Evolutionary conservation across 1,284 basidiomycete species (phyloP).

Genomic region (Pseudomicrostroma phylloplanum): DNA sequence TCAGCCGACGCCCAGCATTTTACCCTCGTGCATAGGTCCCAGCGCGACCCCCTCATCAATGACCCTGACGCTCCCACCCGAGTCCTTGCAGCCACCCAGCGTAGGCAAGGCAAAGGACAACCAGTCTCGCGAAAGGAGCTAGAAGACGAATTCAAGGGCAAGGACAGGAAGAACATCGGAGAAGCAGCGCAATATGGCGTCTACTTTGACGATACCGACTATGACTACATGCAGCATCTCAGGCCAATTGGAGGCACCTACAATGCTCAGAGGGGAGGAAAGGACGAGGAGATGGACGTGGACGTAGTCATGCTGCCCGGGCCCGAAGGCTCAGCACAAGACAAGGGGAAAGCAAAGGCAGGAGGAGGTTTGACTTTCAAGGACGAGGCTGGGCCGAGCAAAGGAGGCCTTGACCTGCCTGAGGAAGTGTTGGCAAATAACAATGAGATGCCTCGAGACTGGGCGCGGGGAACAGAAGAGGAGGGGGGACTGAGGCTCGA

Average conservation of each 20-base stretch:
- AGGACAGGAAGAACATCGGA: slow-evolving; percentile 57
- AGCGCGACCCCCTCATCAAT: slow-evolving; percentile 88
- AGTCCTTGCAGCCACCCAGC: slow-evolving; percentile 58
- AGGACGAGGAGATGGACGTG: slow-evolving; percentile 34
- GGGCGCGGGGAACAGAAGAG: slow-evolving; percentile 5
- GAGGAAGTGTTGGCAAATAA: slow-evolving; percentile 62
- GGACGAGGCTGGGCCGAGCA: slow-evolving; percentile 2
- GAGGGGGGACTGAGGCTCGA: slow-evolving; percentile 80
- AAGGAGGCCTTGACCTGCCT: not conserved
- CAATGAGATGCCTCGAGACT: slow-evolving; percentile 24
- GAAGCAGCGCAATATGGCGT: slow-evolving; percentile 86
- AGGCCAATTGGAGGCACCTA: slow-evolving; percentile 38
- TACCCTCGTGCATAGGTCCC: slow-evolving; percentile 93
- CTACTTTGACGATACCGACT: slow-evolving; percentile 94
- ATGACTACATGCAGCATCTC: slow-evolving; percentile 98
- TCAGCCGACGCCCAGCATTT: slow-evolving; percentile 83
- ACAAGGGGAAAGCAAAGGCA: slow-evolving; percentile 25
- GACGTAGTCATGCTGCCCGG: slow-evolving; percentile 14
- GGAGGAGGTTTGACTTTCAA: slow-evolving; percentile 10
- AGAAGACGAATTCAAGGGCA: slow-evolving; percentile 53
- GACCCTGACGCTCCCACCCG: slow-evolving; percentile 82
- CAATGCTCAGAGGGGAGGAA: slow-evolving; percentile 36
- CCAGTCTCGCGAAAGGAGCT: slow-evolving; percentile 41
- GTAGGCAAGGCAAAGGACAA: slow-evolving; percentile 59
- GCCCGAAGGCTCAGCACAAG: slow-evolving; percentile 20